Base-by-base conservation (phyloP, 2,329 filamentous ascomycete species). In the Septoria petroselini region DNA sequence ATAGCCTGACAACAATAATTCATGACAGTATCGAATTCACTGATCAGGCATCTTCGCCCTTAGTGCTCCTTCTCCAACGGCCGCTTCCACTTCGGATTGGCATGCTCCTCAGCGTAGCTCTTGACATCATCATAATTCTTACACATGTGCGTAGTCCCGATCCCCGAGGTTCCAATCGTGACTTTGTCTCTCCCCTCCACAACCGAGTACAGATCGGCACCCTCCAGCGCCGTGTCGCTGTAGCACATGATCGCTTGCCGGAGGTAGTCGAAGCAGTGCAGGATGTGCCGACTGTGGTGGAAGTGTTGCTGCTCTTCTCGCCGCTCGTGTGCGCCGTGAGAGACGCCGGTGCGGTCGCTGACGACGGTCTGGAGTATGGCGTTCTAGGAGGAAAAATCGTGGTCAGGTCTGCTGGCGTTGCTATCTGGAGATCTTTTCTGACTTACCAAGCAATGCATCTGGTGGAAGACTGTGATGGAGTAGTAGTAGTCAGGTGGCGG, bases 241-340 rank as follows among this genome's bases (percentile, higher is more conserved):
- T 37, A 49, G 39, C 50, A 53, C 34, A 44, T 35, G 9, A 48
- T 44, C 5, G 39, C 18, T 29, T 44, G 44, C 2, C 44, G 45
- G 2, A 53, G 45, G 15, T 53, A 53, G 37, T 53, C 50, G 35
- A 53, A 53, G 18, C 50, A 53, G 17, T 53, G 50, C 25, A 50
- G 23, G 9, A 50, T 35, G 6, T 50, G 48, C 23, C 35, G 33
- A 23, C 27, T 40, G 18, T 49, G 37, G 39, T 49, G 46, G 7
- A 41, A 41, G 11, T 42, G 45, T 15, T n/a, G 23, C 23, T 27
- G 23, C 23, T 49, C 30, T 42, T 41, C 37, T 9, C 37, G 46
- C 31, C 14, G 33, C 12, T 34, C 38, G 15, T 49, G 38, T 14
- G 27, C 39, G n/a, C 39, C 37, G 8, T 35, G 38, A 7, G 30